Conservation (phyloP, 768 basidiomycete species). For the Russula olivacea region DNA sequence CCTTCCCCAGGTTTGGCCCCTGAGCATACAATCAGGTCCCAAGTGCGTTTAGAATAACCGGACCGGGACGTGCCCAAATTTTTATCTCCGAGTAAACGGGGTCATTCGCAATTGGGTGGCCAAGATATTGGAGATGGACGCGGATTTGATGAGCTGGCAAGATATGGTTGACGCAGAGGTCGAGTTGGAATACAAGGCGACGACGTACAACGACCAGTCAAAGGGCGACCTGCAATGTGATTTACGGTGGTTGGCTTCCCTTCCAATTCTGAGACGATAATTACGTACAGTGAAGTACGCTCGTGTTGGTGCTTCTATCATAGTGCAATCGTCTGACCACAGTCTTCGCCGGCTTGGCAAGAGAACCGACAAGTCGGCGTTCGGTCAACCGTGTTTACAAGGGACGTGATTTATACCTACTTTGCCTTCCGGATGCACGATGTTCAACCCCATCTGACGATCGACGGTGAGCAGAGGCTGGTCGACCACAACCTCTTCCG, state of each 20-base stretch:
- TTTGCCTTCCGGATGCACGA: constrained; percentile 94
- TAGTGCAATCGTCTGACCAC: constrained; percentile 80
- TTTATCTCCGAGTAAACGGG: constrained; percentile 79
- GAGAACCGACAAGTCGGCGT: background rate
- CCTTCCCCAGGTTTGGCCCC: constrained; percentile 70
- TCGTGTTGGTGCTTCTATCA: constrained; percentile 72
- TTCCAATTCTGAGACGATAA: background rate
- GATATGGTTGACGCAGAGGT: background rate
- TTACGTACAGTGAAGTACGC: constrained; percentile 73
- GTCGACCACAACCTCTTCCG: constrained; percentile 78
- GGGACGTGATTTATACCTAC: constrained; percentile 36
- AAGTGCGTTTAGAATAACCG: background rate
- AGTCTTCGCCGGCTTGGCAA: constrained; percentile 71
- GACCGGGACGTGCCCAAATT: constrained; percentile 54
- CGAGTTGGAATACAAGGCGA: background rate
- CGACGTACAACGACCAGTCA: constrained; percentile 85
- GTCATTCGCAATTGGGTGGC: constrained; percentile 91
- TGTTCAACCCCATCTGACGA: constrained; percentile 93
- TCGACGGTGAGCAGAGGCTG: constrained; percentile 88
- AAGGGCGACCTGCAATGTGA: constrained; percentile 58
- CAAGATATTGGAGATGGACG: constrained; percentile 93
- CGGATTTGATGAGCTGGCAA: constrained; percentile 87
- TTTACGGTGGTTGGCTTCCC: constrained; percentile 4
- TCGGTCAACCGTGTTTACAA: background rate
- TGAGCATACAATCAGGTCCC: constrained; percentile 27